phyloP scores from a whole-genome alignment of 2,329 filamentous ascomycete genomes.

The Phoma sp. region DNA sequence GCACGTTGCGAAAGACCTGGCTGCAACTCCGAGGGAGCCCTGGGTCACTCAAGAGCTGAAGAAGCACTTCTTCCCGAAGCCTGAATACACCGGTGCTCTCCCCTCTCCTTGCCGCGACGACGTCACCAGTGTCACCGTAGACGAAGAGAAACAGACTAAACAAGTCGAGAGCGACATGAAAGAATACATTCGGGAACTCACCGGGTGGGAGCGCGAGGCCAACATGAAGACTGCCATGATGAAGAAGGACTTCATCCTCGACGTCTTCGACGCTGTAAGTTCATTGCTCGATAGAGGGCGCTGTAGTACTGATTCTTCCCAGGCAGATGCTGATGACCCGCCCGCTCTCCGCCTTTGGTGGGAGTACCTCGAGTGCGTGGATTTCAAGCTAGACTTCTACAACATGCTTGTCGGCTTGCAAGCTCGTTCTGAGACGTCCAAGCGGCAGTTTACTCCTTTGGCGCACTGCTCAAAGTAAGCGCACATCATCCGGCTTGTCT shows the following conservation, averaged over 20 bases:
- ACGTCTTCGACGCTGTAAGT: slow-evolving; percentile 48
- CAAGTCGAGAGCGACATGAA: slow-evolving; percentile 41
- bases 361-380: slow-evolving; percentile 55
- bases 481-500: no score
- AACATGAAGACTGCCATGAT: slow-evolving; percentile 44
- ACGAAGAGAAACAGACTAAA: slow-evolving; percentile 28
- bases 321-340: slow-evolving; percentile 48
- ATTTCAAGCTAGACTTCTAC: slow-evolving; percentile 52
- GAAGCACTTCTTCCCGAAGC: slow-evolving; percentile 52
- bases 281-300: neutral
- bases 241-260: slow-evolving; percentile 46
- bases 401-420: slow-evolving; percentile 44
- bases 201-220: slow-evolving; percentile 50
- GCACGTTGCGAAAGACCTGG: slow-evolving; percentile 50
- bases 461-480: neutral
- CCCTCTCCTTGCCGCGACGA: slow-evolving; percentile 18
- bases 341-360: slow-evolving; percentile 54
- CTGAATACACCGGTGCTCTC: slow-evolving; percentile 48
- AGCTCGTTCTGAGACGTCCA: slow-evolving; percentile 11
- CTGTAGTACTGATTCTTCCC: slow-evolving; percentile 1
- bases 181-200: slow-evolving; percentile 43
- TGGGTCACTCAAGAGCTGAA: slow-evolving; percentile 53
- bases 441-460: neutral
- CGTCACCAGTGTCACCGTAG: slow-evolving; percentile 21
- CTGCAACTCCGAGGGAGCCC: slow-evolving; percentile 40